Base-by-base conservation (phyloP, 2,329 filamentous ascomycete genomes). In the Pseudogymnoascus verrucosus region DNA sequence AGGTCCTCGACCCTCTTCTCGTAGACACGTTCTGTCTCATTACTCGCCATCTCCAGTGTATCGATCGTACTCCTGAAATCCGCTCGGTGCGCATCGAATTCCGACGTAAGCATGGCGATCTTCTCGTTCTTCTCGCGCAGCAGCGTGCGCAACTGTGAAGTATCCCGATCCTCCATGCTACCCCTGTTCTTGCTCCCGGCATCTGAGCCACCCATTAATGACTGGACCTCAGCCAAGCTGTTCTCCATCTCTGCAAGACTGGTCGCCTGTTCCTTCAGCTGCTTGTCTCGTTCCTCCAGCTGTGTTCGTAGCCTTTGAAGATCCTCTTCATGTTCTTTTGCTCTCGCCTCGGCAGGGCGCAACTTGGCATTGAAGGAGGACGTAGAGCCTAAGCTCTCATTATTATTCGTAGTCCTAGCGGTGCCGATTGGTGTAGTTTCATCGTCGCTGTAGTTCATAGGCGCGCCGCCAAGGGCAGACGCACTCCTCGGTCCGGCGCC, bases 41-140 rank as follows among this genome's bases (percentile, higher is more conserved):
- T 90, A 72, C 92, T 96, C 2, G 95, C 96, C 78, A 98, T 85
- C 75, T 99, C 95, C 61, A 99, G 81, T 0, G 93, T 96, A 76
- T 99, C 95, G 66, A 99, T 95, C 16, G 95, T 99, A 75, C 91
- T 96, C 68, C 95, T 83, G 77, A 99, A 99, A 75, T 99, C 95
- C 16, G 95, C 93, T 64, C 95, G 85, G 74, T 99, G 93, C 8
- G 89, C 86, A 73, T 99, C 95, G 71, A 99, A 99, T 73, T 99
- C 95, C 7, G 90, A 86, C 0, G 93, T 98, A 69, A 99, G 83
- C 80, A 93, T 88, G 26, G 89, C 87, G 68, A 99, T 97, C 79
- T 93, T 96, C 64, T 99, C 95, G 71, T 97, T 97, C 82, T 96
- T 97, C 77, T 99, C 95, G 23, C 91, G 84, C 62, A 99, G 78